Base-by-base conservation (phyloP, 345 rosid genomes). In the Trapa incisa region DNA sequence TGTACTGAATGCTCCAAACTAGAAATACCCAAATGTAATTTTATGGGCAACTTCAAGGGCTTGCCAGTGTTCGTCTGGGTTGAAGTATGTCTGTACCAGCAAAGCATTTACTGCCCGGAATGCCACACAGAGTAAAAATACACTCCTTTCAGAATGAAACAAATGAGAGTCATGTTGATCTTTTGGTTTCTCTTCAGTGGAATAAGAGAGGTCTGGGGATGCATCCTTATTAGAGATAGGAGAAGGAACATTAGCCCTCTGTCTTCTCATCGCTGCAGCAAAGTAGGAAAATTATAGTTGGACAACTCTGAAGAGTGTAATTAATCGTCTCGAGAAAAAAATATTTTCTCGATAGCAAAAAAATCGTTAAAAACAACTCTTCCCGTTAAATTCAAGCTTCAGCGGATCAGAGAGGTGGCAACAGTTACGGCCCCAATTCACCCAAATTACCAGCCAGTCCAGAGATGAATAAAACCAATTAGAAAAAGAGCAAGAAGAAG, bases 21-120 rank as follows among this genome's bases (percentile, higher is more conserved):
- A 42, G 17, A 53, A 38, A 81, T 84, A 88, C 95, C 97, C 99
- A n/a, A 93, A 88, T 2, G 75, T 86, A 47, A 80, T 73, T 42
- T 80, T 86, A 61, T 84, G 97, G 12, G 91, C 88, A 42, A 91
- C 93, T 82, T 94, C 97, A 47, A 87, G 96, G 67, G 91, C 79
- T 71, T 94, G 96, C 97, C 96, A 91, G 71, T 94, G 96, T 73
- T 94, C 96, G 72, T 94, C 97, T 7, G 93, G 97, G 74, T 87
- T 84, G 87, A 91, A 91, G 80, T 89, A 87, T 12, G 96, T 84
- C 69, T 91, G 93, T 64, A 94, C 83, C 65, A 87, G 73, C 77
- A 89, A 67, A 9, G 96, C 86, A 68, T 89, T 91, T 15, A 69
- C 78, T 15, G 78, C 72, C 73, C 96, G 80, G 61, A 87, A 66